phyloP scores from a whole-genome alignment of 768 basidiomycete species.

The Termitomyces sp. region DNA sequence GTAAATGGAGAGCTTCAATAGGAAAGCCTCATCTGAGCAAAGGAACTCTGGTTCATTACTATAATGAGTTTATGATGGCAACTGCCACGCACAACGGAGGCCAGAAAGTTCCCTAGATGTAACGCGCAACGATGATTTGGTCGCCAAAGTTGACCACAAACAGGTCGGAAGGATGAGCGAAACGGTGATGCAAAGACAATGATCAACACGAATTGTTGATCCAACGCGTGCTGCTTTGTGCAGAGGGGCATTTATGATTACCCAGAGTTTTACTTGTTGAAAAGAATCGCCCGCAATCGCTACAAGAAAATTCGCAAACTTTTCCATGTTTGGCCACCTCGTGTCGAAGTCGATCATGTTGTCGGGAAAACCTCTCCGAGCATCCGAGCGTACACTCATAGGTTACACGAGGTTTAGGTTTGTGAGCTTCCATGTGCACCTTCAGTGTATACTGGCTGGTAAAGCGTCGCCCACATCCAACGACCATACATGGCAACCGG shows the following conservation, averaged over 20 bases:
- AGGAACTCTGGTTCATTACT: background rate
- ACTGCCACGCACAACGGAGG: background rate
- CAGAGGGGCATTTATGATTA: constrained; percentile 55
- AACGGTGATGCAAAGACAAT: background rate
- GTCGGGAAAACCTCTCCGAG: constrained; percentile 50
- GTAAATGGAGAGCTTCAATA: background rate
- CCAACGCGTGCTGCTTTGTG: constrained; percentile 47
- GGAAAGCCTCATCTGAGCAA: background rate
- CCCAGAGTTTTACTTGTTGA: constrained; percentile 48
- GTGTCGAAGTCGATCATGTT: constrained; percentile 54
- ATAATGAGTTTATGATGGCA: background rate
- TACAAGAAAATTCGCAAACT: constrained; percentile 50
- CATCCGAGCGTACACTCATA: constrained; percentile 55
- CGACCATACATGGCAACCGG: constrained; percentile 44
- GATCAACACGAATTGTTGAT: constrained; percentile 28
- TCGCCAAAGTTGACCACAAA: background rate
- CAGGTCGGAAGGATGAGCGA: too few relatives aligned
- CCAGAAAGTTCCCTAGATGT: background rate
- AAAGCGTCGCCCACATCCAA: constrained; percentile 46
- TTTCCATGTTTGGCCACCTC: constrained; percentile 58
- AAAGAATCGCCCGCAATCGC: constrained; percentile 51
- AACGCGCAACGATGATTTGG: background rate
- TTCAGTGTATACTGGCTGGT: constrained; percentile 53
- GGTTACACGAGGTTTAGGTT: constrained; percentile 43
- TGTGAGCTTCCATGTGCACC: constrained; percentile 54